Evolutionary conservation across 1,139 yeast species (phyloP).

Genomic region (Nadsonia starkeyi-henricii): DNA sequence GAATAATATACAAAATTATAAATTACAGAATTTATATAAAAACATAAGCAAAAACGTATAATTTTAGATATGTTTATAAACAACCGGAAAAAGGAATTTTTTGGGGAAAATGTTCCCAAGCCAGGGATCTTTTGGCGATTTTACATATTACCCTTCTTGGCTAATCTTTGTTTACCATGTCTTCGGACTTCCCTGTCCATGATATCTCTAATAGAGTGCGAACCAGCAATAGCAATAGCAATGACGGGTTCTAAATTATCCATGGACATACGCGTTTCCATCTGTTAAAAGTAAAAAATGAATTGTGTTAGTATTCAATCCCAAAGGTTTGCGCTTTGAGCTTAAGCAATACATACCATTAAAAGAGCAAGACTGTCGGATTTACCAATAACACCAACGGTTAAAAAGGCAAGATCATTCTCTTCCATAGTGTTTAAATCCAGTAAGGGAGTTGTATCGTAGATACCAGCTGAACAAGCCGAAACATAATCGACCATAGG

Average conservation of each 20-base stretch:
- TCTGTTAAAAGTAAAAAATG: slow-evolving; percentile 18
- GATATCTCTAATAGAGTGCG: slow-evolving; percentile 63
- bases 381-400: slow-evolving; percentile 75
- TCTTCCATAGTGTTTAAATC: slow-evolving; percentile 81
- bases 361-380: slow-evolving; percentile 65
- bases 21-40: neutral
- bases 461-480: slow-evolving; percentile 67
- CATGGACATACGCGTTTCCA: slow-evolving; percentile 71
- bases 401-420: slow-evolving; percentile 62
- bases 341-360: slow-evolving; percentile 15
- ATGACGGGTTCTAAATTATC: slow-evolving; percentile 66
- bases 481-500: slow-evolving; percentile 87
- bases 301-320: slow-evolving; percentile 8
- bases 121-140: too few relatives aligned
- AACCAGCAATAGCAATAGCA: slow-evolving; percentile 83
- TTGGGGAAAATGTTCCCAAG: too few relatives aligned
- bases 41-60: neutral
- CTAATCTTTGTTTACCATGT: slow-evolving; percentile 41
- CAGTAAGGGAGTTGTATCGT: slow-evolving; percentile 56
- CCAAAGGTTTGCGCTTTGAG: neutral
- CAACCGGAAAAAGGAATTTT: too few relatives aligned
- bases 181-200: slow-evolving; percentile 77
- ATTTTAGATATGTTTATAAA: too few relatives aligned
- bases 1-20: neutral
- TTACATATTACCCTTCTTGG: slow-evolving; percentile 14